These are phyloP conservation scores for Centrapalus pauciflorus DNA, from an alignment of 129 eudicot species.

Conservation along the genomic window DNA sequence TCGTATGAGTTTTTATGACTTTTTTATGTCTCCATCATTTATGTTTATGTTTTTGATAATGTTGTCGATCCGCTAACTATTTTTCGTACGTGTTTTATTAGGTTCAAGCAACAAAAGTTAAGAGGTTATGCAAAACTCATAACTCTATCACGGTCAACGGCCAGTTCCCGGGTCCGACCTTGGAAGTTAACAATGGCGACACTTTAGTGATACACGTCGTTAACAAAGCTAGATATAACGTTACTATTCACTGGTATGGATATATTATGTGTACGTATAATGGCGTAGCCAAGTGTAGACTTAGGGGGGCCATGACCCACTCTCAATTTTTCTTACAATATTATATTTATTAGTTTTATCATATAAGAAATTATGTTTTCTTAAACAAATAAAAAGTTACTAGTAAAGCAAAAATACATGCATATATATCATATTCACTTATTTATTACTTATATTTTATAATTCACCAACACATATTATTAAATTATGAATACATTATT, in stretches of 20 bases:
- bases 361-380: too few species aligned
- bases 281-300: too few species aligned
- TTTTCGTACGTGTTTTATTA: conserved; percentile 23
- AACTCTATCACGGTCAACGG: conserved; percentile 84
- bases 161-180: conserved; percentile 84
- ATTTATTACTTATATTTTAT: too few species aligned
- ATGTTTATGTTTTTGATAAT: background rate
- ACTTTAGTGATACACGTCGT: conserved; percentile 65
- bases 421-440: too few species aligned
- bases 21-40: background rate
- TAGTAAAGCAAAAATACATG: too few species aligned
- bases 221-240: conserved; percentile 82
- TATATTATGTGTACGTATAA: background rate
- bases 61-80: too few species aligned
- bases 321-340: background rate
- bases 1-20: conserved; percentile 38
- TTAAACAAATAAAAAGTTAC: too few species aligned
- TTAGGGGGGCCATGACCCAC: too few species aligned
- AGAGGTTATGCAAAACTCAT: conserved; percentile 86
- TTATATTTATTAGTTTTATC: too few species aligned
- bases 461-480: too few species aligned
- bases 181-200: conserved; percentile 86
- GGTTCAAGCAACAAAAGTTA: conserved; percentile 84
- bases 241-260: conserved; percentile 88
- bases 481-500: too few species aligned